A percentile compares a stretch with the other conserved stretches of the same genome.
phyloP scores from a whole-genome alignment of 352 stramenopile species.

The Phytophthora hybrid region DNA sequence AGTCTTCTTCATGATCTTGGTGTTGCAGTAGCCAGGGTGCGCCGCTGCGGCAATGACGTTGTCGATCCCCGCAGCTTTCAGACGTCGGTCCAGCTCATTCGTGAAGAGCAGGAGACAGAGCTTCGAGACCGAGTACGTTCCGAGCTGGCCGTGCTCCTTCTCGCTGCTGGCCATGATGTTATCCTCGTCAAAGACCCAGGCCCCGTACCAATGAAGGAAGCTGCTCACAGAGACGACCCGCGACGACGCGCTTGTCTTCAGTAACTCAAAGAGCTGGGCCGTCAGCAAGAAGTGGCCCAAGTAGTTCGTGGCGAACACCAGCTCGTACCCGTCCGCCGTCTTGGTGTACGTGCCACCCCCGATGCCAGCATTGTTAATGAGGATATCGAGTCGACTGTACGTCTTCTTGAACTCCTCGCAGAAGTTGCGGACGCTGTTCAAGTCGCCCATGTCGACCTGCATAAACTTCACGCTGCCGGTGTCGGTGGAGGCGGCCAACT shows the following conservation, averaged over 20 bases:
- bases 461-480: constrained; percentile 52
- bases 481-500: background rate
- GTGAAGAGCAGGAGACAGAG: constrained; percentile 65
- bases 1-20: constrained; percentile 43
- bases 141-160: constrained; percentile 29
- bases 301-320: constrained; percentile 72
- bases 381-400: constrained; percentile 50
- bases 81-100: constrained; percentile 49
- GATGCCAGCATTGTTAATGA: constrained; percentile 77
- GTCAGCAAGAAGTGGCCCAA: constrained; percentile 68
- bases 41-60: constrained; percentile 34
- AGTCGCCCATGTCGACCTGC: constrained; percentile 50
- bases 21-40: constrained; percentile 45
- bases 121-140: constrained; percentile 58
- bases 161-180: constrained; percentile 31
- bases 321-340: constrained; percentile 52
- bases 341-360: constrained; percentile 42
- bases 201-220: constrained; percentile 36
- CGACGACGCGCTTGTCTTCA: constrained; percentile 33
- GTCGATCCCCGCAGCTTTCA: constrained; percentile 29
- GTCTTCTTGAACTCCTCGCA: constrained; percentile 36
- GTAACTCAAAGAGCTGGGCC: constrained; percentile 44
- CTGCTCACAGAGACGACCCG: constrained; percentile 59
- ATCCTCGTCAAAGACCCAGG: constrained; percentile 27
- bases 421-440: constrained; percentile 58